Percentiles rank a stretch among this genome's conserved stretches.
Evolutionary conservation across 768 basidiomycete genomes (phyloP).

Genomic region (Hericium erinaceus): DNA sequence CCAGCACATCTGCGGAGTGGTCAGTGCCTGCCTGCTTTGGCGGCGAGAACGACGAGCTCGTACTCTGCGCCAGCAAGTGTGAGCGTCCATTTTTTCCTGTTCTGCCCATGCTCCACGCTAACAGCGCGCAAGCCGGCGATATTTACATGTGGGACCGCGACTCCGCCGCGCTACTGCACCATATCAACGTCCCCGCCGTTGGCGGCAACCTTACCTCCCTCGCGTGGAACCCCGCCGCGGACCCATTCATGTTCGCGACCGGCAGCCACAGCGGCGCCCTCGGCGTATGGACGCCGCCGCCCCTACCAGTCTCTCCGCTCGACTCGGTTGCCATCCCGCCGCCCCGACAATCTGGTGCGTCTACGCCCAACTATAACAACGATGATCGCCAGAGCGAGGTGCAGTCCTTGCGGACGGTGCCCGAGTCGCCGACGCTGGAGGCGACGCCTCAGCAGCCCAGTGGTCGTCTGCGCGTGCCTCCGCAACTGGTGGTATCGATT

Average conservation of each 20-base stretch:
- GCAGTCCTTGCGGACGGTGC: too few relatives aligned
- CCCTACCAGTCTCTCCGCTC: neutral
- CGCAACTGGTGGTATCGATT: too few relatives aligned
- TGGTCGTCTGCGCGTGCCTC: too few relatives aligned
- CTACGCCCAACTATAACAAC: too few relatives aligned
- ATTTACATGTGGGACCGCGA: slow-evolving; percentile 84
- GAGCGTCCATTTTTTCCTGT: slow-evolving; percentile 3
- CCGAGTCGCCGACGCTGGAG: too few relatives aligned
- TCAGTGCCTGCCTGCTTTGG: slow-evolving; percentile 79
- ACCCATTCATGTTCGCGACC: slow-evolving; percentile 62
- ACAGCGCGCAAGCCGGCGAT: slow-evolving; percentile 48
- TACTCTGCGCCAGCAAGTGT: slow-evolving; percentile 74
- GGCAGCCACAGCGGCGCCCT: slow-evolving; percentile 72
- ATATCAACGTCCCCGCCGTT: slow-evolving; percentile 51
- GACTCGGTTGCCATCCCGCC: too few relatives aligned
- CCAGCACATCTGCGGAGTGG: slow-evolving; percentile 61
- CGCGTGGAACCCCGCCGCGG: slow-evolving; percentile 66
- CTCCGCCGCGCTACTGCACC: slow-evolving; percentile 62
- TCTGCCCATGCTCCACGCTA: neutral
- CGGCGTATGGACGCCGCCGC: slow-evolving; percentile 53
- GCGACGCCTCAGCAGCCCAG: too few relatives aligned
- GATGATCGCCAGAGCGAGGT: too few relatives aligned
- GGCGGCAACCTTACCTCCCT: slow-evolving; percentile 66
- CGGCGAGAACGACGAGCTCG: slow-evolving; percentile 68
- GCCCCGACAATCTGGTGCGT: too few relatives aligned